Percentiles rank a stretch among this genome's conserved stretches.
Conservation (phyloP, 345 rosid species). For the Salix viminalis region DNA sequence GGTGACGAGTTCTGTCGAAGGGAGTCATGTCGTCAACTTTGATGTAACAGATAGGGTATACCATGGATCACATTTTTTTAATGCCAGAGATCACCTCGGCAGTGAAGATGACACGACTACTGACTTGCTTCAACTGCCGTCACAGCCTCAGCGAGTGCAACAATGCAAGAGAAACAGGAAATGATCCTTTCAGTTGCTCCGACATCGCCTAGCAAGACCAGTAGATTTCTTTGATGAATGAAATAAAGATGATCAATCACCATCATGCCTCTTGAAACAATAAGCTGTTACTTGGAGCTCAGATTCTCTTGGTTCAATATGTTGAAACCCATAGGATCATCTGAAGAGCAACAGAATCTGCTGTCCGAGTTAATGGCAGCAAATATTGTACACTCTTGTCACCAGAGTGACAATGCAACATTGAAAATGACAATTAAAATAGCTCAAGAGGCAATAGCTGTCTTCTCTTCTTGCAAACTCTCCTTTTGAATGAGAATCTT, state of each 20-base stretch:
- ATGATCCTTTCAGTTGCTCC: conserved; percentile 39
- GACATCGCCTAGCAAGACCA: conserved; percentile 18
- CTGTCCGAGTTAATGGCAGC: too few species aligned
- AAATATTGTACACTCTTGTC: too few species aligned
- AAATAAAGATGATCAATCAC: neutral
- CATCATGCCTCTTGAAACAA: neutral
- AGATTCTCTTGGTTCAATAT: too few species aligned
- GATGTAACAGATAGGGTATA: conserved; percentile 26
- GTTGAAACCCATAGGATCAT: too few species aligned
- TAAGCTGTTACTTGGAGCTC: too few species aligned
- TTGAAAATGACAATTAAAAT: too few species aligned
- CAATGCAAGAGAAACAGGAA: conserved; percentile 47
- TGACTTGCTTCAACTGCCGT: conserved; percentile 66
- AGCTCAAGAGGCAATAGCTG: too few species aligned
- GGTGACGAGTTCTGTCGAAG: conserved; percentile 32
- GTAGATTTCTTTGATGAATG: too few species aligned
- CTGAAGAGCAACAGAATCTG: too few species aligned
- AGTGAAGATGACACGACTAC: conserved; percentile 42
- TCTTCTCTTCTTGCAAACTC: too few species aligned
- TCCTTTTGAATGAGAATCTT: too few species aligned
- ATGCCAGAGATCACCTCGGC: conserved; percentile 28
- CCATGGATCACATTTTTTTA: conserved; percentile 15
- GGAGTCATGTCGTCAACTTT: conserved; percentile 29
- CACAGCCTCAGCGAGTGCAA: conserved; percentile 60
- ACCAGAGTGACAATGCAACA: too few species aligned